A percentile compares a stretch with the other conserved stretches of the same genome.
Evolutionary conservation across 2,329 filamentous ascomycete genomes (phyloP).

Genomic region (Claviceps pazoutovae): DNA sequence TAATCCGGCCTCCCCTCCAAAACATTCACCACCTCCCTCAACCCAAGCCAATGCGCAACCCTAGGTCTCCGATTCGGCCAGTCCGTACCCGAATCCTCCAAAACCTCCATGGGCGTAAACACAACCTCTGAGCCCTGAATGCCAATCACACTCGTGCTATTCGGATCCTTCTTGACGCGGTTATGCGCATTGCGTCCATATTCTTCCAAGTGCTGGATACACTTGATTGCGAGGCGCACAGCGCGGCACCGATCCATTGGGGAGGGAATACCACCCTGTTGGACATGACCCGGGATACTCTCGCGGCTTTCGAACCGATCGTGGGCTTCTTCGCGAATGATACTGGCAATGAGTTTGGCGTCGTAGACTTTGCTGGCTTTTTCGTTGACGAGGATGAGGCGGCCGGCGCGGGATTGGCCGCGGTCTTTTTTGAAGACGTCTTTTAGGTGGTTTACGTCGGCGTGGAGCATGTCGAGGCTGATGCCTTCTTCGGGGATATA

Average conservation of each 20-base stretch:
- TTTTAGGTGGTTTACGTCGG: slow-evolving; percentile 80
- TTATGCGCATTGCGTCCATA: slow-evolving; percentile 53
- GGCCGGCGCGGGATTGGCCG: slow-evolving; percentile 78
- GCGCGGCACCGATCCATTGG: slow-evolving; percentile 94
- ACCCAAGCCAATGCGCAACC: slow-evolving; percentile 68
- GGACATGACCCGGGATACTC: slow-evolving; percentile 85
- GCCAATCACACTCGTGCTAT: slow-evolving; percentile 72
- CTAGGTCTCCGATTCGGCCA: slow-evolving; percentile 82
- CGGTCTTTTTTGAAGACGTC: slow-evolving; percentile 73
- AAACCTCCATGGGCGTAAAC: slow-evolving; percentile 67
- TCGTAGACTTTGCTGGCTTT: slow-evolving; percentile 82
- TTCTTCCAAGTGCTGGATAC: slow-evolving; percentile 76
- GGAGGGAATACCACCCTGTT: slow-evolving; percentile 84
- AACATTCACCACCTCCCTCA: slow-evolving; percentile 73
- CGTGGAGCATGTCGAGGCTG: slow-evolving; percentile 79
- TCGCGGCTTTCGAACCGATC: slow-evolving; percentile 86
- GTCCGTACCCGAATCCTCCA: slow-evolving; percentile 80
- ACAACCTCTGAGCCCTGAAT: slow-evolving; percentile 81
- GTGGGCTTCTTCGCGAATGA: slow-evolving; percentile 86
- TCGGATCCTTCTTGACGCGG: slow-evolving; percentile 58
- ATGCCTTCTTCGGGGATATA: slow-evolving; percentile 97
- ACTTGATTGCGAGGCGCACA: slow-evolving; percentile 83
- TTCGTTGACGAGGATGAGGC: slow-evolving; percentile 93
- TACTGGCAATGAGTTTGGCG: slow-evolving; percentile 85
- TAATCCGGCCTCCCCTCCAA: slow-evolving; percentile 57